phyloP scores from a whole-genome alignment of 1,139 yeast species.

The Magnusiomyces ingens region DNA sequence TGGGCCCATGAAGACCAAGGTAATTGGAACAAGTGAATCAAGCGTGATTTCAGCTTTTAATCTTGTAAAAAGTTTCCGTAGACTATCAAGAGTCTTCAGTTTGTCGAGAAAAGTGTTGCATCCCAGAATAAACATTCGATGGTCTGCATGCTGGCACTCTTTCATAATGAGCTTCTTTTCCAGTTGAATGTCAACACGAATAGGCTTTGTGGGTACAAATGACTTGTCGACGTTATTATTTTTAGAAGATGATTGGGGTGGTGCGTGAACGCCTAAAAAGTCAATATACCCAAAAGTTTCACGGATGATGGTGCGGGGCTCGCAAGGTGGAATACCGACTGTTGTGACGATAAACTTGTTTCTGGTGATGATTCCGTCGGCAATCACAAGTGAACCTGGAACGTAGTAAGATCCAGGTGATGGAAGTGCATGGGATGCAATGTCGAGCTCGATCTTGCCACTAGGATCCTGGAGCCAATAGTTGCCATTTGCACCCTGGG shows the following conservation, averaged over 20 bases:
- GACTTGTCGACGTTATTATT: constrained; percentile 6
- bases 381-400: constrained; percentile 72
- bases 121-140: constrained; percentile 64
- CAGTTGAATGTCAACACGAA: constrained; percentile 42
- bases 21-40: constrained; percentile 44
- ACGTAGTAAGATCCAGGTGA: constrained; percentile 64
- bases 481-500: constrained; percentile 57
- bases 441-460: constrained; percentile 66
- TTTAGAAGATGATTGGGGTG: constrained; percentile 14
- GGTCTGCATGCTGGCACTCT: constrained; percentile 51
- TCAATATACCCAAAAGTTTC: constrained; percentile 77
- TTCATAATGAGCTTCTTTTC: constrained; percentile 48
- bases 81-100: constrained; percentile 48
- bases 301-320: constrained; percentile 55
- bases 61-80: constrained; percentile 50
- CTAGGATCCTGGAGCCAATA: constrained; percentile 77
- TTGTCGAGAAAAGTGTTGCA: constrained; percentile 65
- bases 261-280: constrained; percentile 59
- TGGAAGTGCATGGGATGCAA: constrained; percentile 51
- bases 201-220: constrained; percentile 14
- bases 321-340: constrained; percentile 86
- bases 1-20: constrained; percentile 60
- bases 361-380: constrained; percentile 73
- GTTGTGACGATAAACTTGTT: constrained; percentile 70
- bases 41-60: constrained; percentile 41